phyloP scores from a whole-genome alignment of 768 basidiomycete species.

The Epithele typhae region DNA sequence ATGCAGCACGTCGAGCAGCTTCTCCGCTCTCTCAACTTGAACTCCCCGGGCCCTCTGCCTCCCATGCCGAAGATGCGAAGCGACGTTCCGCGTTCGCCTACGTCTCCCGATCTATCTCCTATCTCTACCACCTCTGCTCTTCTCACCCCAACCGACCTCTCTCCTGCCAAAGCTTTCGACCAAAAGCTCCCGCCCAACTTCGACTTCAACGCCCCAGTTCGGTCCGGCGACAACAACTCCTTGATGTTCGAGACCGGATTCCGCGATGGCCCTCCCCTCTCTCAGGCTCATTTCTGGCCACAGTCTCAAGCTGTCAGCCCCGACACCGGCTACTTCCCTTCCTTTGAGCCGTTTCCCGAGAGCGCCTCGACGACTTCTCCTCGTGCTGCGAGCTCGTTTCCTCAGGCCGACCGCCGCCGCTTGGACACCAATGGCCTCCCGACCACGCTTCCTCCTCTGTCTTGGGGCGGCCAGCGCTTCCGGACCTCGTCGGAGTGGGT shows the following conservation, averaged over 20 bases:
- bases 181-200: slow-evolving; percentile 50
- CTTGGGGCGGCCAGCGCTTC: slow-evolving; percentile 21
- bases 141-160: slow-evolving; percentile 71
- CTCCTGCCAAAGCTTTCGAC: slow-evolving; percentile 61
- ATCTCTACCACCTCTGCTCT: slow-evolving; percentile 68
- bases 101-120: slow-evolving; percentile 67
- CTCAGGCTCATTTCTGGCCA: slow-evolving; percentile 1
- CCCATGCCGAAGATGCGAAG: slow-evolving; percentile 38
- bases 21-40: slow-evolving; percentile 72
- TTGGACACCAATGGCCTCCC: slow-evolving; percentile 8
- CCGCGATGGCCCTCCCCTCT: slow-evolving; percentile 1
- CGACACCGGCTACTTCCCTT: slow-evolving; percentile 30
- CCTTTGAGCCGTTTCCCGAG: slow-evolving; percentile 54
- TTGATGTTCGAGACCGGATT: slow-evolving; percentile 44
- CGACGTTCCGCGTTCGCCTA: slow-evolving; percentile 38
- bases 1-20: slow-evolving; percentile 75
- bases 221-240: slow-evolving; percentile 30
- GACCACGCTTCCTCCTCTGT: slow-evolving; percentile 14
- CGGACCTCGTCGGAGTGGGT: slow-evolving; percentile 23
- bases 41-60: slow-evolving; percentile 57
- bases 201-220: slow-evolving; percentile 33
- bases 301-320: not conserved
- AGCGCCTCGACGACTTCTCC: slow-evolving; percentile 29
- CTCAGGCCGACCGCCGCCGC: slow-evolving; percentile 35
- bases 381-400: slow-evolving; percentile 29